Evolutionary conservation across 2,329 filamentous ascomycete species (phyloP).

Genomic region (Colletotrichum falcatum): DNA sequence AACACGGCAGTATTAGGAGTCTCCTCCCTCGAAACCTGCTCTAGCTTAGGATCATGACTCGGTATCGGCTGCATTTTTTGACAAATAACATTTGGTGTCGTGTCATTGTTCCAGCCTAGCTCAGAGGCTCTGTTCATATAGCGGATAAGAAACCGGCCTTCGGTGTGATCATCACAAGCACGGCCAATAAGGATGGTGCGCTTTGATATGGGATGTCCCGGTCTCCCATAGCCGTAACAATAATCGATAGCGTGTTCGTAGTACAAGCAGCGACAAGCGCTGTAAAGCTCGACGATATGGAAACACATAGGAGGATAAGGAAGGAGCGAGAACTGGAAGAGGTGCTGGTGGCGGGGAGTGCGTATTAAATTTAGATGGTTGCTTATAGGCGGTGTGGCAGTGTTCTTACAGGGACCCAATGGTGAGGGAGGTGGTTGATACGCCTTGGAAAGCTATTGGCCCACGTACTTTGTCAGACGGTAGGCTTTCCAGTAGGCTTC

Average conservation of each 20-base stretch:
- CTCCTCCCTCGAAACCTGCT: not conserved
- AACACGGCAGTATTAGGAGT: not conserved
- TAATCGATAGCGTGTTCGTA: not conserved
- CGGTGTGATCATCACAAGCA: not conserved
- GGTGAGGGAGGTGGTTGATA: too few species aligned
- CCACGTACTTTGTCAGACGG: too few species aligned
- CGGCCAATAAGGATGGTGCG: not conserved
- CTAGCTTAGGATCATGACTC: not conserved
- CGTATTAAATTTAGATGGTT: too few species aligned
- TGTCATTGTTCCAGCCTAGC: not conserved
- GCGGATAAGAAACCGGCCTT: not conserved
- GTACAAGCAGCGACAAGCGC: not conserved
- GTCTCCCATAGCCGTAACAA: not conserved
- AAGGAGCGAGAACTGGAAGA: not conserved
- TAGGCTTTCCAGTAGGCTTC: too few species aligned
- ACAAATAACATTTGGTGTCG: too few species aligned
- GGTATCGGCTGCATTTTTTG: not conserved
- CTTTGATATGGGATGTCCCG: not conserved
- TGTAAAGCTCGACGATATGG: not conserved
- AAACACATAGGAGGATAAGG: not conserved
- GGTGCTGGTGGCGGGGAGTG: too few species aligned
- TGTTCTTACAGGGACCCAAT: too few species aligned
- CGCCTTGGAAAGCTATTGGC: too few species aligned
- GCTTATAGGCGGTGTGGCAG: too few species aligned
- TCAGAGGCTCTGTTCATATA: not conserved